Percentiles rank a stretch among this genome's conserved stretches.
Conservation (phyloP, 1,284 basidiomycete genomes). For the Exobasidium cylindrosporum region DNA sequence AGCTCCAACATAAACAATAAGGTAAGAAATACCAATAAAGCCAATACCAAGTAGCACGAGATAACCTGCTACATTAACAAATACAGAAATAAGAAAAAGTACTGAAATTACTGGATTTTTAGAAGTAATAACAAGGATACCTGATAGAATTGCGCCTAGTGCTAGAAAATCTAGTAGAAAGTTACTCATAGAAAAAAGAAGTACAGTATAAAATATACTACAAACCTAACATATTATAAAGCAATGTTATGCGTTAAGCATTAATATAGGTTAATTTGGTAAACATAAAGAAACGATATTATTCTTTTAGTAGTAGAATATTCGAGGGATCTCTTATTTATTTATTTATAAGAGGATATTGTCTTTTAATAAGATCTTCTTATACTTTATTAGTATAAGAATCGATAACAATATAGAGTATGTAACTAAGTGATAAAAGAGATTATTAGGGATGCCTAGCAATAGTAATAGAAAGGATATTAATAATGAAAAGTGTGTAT, state of each 20-base stretch:
- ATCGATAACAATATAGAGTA: constrained; percentile 25
- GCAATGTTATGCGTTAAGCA: constrained; percentile 21
- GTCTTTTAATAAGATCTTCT: neutral
- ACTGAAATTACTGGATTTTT: constrained; percentile 55
- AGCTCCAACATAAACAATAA: constrained; percentile 56
- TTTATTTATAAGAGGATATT: constrained; percentile 9
- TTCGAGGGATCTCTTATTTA: too few relatives aligned
- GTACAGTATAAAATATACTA: constrained; percentile 14
- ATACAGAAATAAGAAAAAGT: constrained; percentile 54
- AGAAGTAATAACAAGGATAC: constrained; percentile 54
- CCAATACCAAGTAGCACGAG: constrained; percentile 49
- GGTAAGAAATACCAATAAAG: constrained; percentile 54
- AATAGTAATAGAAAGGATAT: constrained; percentile 24
- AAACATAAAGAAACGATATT: constrained; percentile 12
- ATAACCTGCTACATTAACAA: constrained; percentile 54
- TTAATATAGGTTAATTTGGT: constrained; percentile 23
- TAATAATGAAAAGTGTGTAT: constrained; percentile 19
- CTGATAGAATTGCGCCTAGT: constrained; percentile 44
- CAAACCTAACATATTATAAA: constrained; percentile 14
- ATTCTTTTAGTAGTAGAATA: too few relatives aligned
- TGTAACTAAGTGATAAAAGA: constrained; percentile 24
- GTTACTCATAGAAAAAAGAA: constrained; percentile 44
- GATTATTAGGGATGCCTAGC: constrained; percentile 25
- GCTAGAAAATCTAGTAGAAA: constrained; percentile 48
- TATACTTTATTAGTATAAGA: constrained; percentile 18